Evolutionary conservation across 2,329 filamentous ascomycete genomes (phyloP), one percentile per base, ranked within the genome.

Genomic region (Trichoderma breve): DNA sequence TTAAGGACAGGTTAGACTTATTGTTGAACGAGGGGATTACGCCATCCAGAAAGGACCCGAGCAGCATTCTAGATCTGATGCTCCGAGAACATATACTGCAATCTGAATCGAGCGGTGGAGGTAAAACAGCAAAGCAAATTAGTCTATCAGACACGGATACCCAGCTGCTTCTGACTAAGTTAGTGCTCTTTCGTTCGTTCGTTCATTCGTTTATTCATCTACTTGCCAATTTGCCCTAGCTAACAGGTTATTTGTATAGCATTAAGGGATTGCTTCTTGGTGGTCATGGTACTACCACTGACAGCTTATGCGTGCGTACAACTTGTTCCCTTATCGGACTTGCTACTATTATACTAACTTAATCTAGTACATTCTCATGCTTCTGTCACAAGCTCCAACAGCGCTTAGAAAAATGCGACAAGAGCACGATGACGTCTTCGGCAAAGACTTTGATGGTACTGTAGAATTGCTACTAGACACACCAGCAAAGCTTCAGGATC

Each of bases 61-160:
- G 70, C 58, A 76, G 76, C 43, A 73, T 77, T 14, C 12, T 77
- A 64, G 74, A 77, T 21, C 71, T 78, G 1, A 75, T 78, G 60
- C 73, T 78, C 8, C 73, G 76, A 5, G 75, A 77, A 55, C 72
- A 75, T 6, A 32, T 47, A 18, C 15, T 55, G 21, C 24, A 24
- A 55, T 55, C 51, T 4, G 51, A 24, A 24, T 24, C 51, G n/a
- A 24, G 24, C 21, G 12, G 39, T 3, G 18, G 15, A 47, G 18
- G 6, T 1, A 47, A n/a, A 18, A n/a, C 39, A n/a, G 1, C 15
- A 47, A n/a, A 18, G 39, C 39, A 47, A 47, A 47, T 47, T 2
- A 47, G 3, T 47, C 39, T 47, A 47, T 47, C 39, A 47, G 0
- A n/a, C 18, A 47, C 39, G 7, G 39, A 47, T 47, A 47, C 39